Evolutionary conservation across 2,329 filamentous ascomycete genomes (phyloP), one percentile per base, ranked within the genome.

Genomic region (Microascus cirrosus): DNA sequence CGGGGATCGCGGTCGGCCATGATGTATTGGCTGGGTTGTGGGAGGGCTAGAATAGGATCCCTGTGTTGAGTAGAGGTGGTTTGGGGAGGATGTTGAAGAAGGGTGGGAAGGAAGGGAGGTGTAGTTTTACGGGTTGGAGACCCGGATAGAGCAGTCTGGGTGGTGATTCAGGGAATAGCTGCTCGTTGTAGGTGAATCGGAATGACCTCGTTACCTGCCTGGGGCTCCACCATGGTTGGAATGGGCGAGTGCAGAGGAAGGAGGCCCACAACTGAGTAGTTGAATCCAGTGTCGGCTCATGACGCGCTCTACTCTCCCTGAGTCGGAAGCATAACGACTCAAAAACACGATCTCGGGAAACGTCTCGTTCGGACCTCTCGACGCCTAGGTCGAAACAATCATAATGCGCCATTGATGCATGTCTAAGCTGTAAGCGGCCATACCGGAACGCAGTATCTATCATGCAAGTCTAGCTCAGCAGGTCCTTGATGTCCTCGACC

Each of bases 401-500:
- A n/a, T 45, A 15, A n/a, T n/a, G 6, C 18, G 39, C 39, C 15
- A n/a, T 45, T 45, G 39, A 45, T 7, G 18, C 18, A 18, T n/a
- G 39, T 45, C 39, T 45, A 45, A 6, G 39, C n/a, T 45, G 39
- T 24, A 42, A 42, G 36, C 18, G 36, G 12, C 36, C 13, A 50
- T 24, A 13, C 12, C 20, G 6, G 12, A 50, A 50, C 12, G 45
- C 22, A 20, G 45, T 50, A 50, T 50, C 45, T 50, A 50, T 50
- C n/a, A 50, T 22, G 42, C 20, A 50, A 24, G n/a, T 24, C 5
- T 48, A 57, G 34, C 87, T 90, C 54, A 99, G 79, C 63, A 99
- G 75, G 71, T 96, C 89, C 71, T 87, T 93, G 63, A 97, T 91
- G 72, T 99, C 94, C 70, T 96, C 93, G 62, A 97, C 92, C 45